Evolutionary conservation across 2,329 filamentous ascomycete genomes (phyloP).

Genomic region (Annulohypoxylon truncatum): DNA sequence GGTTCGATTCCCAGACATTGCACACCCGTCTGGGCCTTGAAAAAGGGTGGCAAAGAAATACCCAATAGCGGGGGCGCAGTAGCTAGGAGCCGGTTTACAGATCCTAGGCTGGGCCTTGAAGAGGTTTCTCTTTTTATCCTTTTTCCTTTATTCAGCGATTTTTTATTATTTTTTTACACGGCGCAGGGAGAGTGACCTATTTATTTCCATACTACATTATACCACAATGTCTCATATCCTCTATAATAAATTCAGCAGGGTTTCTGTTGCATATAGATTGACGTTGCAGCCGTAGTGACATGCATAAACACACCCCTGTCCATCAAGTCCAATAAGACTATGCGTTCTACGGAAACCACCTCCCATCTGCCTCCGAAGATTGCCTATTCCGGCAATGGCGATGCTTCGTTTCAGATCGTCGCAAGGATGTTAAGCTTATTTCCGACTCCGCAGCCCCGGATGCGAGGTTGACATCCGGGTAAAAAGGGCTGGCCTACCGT

Average conservation of each 20-base stretch:
- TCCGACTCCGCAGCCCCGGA: neutral
- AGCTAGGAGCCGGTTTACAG: neutral
- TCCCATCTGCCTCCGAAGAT: constrained; percentile 11
- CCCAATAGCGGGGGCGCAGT: neutral
- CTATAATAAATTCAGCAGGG: neutral
- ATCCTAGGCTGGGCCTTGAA: neutral
- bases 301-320: neutral
- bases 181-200: no score
- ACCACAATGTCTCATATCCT: neutral
- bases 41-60: neutral
- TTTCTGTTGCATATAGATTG: constrained; percentile 3
- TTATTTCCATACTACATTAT: no score
- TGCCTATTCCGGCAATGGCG: constrained; percentile 12
- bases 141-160: no score
- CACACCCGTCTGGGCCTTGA: no score
- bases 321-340: neutral
- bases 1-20: no score
- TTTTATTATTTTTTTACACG: no score
- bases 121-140: neutral
- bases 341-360: neutral
- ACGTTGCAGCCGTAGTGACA: neutral
- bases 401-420: constrained; percentile 5
- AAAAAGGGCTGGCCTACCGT: neutral
- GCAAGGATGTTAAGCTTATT: neutral
- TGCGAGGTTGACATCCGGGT: constrained; percentile 21